Conservation (phyloP, 2,329 filamentous ascomycete genomes). For the Aspergillus aculeatus region DNA sequence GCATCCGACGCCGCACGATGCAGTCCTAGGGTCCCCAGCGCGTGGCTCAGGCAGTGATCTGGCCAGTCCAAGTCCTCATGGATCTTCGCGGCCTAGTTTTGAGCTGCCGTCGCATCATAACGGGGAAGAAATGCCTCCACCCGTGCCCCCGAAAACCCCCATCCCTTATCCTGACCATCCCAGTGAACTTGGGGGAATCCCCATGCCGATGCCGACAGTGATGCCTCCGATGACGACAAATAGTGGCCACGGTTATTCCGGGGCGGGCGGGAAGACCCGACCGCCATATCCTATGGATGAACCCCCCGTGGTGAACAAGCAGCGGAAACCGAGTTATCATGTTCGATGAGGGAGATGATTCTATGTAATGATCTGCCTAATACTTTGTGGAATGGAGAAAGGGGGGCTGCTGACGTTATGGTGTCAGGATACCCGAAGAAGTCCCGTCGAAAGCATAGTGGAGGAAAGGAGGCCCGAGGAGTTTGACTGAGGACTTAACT, state of each 20-base stretch:
- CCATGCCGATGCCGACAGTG: conserved; percentile 35
- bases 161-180: conserved; percentile 53
- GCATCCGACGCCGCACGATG: conserved; percentile 32
- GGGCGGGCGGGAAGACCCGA: conserved; percentile 25
- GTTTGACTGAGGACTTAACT: neutral
- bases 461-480: neutral
- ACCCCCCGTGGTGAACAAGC: conserved; percentile 78
- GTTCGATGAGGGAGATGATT: conserved; percentile 40
- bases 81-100: conserved; percentile 37
- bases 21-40: conserved; percentile 21
- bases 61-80: conserved; percentile 31
- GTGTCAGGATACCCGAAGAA: neutral
- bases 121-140: conserved; percentile 54
- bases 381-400: neutral
- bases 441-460: neutral
- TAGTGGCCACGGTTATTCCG: conserved; percentile 11
- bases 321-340: conserved; percentile 75
- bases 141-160: conserved; percentile 74
- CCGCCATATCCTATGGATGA: conserved; percentile 81
- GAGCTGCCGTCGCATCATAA: conserved; percentile 26
- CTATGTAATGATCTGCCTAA: conserved; percentile 10
- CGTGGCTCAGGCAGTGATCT: conserved; percentile 30
- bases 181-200: conserved; percentile 27
- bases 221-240: conserved; percentile 27
- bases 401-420: neutral